Base-by-base conservation (phyloP, 352 stramenopile species). In the Pythium phragmiticola region DNA sequence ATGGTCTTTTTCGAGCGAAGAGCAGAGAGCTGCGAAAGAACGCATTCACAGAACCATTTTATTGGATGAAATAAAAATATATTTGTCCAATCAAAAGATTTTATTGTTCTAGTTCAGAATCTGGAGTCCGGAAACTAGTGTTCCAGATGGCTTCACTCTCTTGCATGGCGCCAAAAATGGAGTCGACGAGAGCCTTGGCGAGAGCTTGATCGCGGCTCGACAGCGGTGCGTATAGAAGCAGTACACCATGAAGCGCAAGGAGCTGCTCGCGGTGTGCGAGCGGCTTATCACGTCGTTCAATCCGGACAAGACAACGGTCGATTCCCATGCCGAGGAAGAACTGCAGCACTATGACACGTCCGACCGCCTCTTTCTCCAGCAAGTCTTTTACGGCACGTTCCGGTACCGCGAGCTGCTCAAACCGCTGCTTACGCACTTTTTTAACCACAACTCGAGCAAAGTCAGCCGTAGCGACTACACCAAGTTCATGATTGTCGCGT, bases 331-430 rank as follows among this genome's bases (percentile, higher is more conserved):
- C 0, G 77, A 84, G 8, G 81, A 92, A 57, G 70, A 77, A 47
- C 77, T 95, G 26, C 74, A 64, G 17, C 52, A 65, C 12, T 68
- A 67, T 26, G 70, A 82, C 1, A 51, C 70, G 3, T 67, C 57
- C 23, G 87, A 95, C 21, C 77, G 76, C 1, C 63, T 83, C 17
- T 95, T 96, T 59, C 62, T 96, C 7, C 85, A 94, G 69, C 81
- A 98, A 68, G 78, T 97, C 19, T 82, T 98, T 21, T 98, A 97
- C 65, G 90, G 89, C 19, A 92, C 80, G 12, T 92, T 92, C 36
- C 83, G 91, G n/a, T 96, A 94, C 74, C 89, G 89, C 41, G 84
- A 94, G 19, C 61, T 94, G 14, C 70, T 97, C 17, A 89, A 88
- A 52, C 70, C 83, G 17, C 68, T 92, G 57, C 63, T 95, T 12